Base-by-base conservation (phyloP, 495 filamentous ascomycete species). In the Aspergillus hancockii region DNA sequence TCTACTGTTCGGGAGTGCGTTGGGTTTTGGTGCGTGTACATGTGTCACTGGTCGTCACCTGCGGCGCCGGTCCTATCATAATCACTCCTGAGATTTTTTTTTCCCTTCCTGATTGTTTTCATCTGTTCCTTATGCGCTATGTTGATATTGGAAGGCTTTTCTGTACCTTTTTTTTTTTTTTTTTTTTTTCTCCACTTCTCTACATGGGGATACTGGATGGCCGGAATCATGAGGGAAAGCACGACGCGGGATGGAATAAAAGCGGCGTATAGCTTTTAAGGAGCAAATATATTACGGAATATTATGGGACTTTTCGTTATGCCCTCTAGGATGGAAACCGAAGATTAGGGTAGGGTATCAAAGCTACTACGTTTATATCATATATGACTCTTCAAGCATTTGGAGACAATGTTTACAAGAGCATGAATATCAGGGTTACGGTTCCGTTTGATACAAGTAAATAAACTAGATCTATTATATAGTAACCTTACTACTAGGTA, bases 81-180 rank as follows among this genome's bases (percentile, higher is more conserved):
- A 55, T 41, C 28, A 16, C 23, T 49, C 28, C 38, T 40, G 49
- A 41, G 45, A 47, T 36, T 55, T 51, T 56, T 36, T 62, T 65
- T 62, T 63, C 50, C 31, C 54, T 64, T 63, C 31, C 8, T 32
- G 12, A n/a, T 46, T 49, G 51, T 45, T 23, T 53, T 52, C 54
- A 14, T 60, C 52, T 66, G 50, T 21, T 66, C 41, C 63, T 65
- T 54, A 58, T 65, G 66, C 65, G 64, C 59, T 57, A 54, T 67
- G 67, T 68, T 67, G 63, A 60, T 69, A 64, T 64, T 64, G 66
- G 67, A 47, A 23, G 61, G 58, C 41, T 53, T 62, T 65, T 61
- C 66, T 51, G n/a, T 40, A 51, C 43, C 41, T 28, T 62, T 18
- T 41, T 50, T 54, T 30, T 43, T 50, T 54, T 19, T 50, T 28